Evolutionary conservation across 805 yeast genomes (phyloP).

Genomic region (Saturnispora gosingensis): DNA sequence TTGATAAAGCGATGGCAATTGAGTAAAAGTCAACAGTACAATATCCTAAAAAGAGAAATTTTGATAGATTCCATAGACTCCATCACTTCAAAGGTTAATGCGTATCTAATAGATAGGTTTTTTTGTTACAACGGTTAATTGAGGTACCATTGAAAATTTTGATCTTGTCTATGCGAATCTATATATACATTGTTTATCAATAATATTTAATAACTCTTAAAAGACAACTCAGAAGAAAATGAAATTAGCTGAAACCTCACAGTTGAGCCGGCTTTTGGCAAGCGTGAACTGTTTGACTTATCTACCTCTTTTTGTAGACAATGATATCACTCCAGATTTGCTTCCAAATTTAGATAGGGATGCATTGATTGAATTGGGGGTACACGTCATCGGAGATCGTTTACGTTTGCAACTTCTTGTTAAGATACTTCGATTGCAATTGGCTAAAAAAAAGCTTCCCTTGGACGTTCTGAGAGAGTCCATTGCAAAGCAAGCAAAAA

Average conservation of each 20-base stretch:
- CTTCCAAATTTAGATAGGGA: constrained; percentile 51
- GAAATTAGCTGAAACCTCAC: constrained; percentile 6
- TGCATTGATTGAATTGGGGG: constrained; percentile 64
- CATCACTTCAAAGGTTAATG: neutral
- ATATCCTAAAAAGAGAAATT: neutral
- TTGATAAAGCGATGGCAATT: neutral
- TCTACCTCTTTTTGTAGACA: constrained; percentile 26
- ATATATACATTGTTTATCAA: neutral
- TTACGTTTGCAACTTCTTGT: constrained; percentile 56
- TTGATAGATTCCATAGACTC: neutral
- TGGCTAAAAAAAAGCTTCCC: constrained; percentile 16
- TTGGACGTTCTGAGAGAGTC: constrained; percentile 15
- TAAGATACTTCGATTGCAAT: constrained; percentile 33
- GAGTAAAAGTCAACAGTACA: neutral
- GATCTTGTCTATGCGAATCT: neutral
- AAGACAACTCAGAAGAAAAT: neutral
- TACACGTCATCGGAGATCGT: constrained; percentile 76
- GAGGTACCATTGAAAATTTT: neutral
- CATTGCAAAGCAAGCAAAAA: constrained; percentile 12
- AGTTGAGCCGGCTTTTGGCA: constrained; percentile 2
- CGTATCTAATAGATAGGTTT: neutral
- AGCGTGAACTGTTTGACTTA: constrained; percentile 23
- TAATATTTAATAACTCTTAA: neutral
- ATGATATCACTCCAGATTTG: constrained; percentile 49
- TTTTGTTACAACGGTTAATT: neutral